Evolutionary conservation across 768 basidiomycete species (phyloP).

Genomic region (Boletellus ananiceps): DNA sequence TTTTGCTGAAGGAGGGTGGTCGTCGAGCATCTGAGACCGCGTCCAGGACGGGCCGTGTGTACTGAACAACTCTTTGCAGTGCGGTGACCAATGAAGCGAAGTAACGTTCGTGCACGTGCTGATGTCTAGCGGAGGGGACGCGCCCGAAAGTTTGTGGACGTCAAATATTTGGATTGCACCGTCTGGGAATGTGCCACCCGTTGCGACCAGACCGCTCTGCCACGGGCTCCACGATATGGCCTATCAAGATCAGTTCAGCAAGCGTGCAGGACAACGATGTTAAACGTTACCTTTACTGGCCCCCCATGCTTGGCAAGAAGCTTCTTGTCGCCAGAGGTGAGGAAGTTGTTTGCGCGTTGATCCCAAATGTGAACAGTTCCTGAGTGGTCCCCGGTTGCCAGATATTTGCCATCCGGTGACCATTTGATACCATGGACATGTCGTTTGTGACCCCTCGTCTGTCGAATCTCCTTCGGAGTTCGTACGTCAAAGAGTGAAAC

Average conservation of each 20-base stretch:
- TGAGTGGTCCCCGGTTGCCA: slow-evolving; percentile 39
- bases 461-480: slow-evolving; percentile 22
- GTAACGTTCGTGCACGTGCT: slow-evolving; percentile 48
- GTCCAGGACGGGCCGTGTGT: slow-evolving; percentile 53
- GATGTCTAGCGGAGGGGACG: slow-evolving; percentile 45
- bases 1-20: slow-evolving; percentile 17
- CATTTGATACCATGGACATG: slow-evolving; percentile 39
- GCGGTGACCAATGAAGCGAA: slow-evolving; percentile 64
- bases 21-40: slow-evolving; percentile 16
- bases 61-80: slow-evolving; percentile 81
- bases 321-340: slow-evolving; percentile 31
- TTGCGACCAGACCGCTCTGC: slow-evolving; percentile 62
- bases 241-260: slow-evolving; percentile 29
- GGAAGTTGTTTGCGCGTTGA: slow-evolving; percentile 29
- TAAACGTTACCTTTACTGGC: slow-evolving; percentile 38
- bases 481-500: slow-evolving; percentile 38
- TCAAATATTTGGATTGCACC: slow-evolving; percentile 54
- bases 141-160: slow-evolving; percentile 36
- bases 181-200: slow-evolving; percentile 62
- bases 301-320: slow-evolving; percentile 41
- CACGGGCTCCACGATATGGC: slow-evolving; percentile 75
- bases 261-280: background rate
- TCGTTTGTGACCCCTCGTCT: slow-evolving; percentile 30
- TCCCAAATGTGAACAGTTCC: slow-evolving; percentile 46
- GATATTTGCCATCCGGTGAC: slow-evolving; percentile 36